A percentile compares a stretch with the other conserved stretches of the same genome.
Evolutionary conservation across 2,329 filamentous ascomycete species (phyloP).

Genomic region (Aureobasidium sp.): DNA sequence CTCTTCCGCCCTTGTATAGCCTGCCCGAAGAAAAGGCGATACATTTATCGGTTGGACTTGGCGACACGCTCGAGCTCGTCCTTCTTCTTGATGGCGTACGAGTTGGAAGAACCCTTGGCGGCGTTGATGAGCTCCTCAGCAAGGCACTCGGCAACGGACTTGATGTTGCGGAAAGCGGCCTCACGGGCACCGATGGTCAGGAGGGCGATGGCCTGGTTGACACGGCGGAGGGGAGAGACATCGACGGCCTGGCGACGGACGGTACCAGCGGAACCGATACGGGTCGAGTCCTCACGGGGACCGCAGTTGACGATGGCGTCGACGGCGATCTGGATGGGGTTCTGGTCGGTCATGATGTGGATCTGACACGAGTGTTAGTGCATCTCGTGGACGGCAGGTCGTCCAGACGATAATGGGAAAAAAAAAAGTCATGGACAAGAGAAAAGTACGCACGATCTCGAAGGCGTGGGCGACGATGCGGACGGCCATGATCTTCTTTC

Average conservation of each 20-base stretch:
- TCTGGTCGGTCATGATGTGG: conserved; percentile 99
- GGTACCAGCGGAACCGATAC: conserved; percentile 98
- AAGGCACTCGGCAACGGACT: conserved; percentile 98
- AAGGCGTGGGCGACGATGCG: conserved; percentile 98
- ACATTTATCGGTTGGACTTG: conserved; percentile 98
- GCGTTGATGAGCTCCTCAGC: conserved; percentile 99
- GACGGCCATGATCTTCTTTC: conserved; percentile 99
- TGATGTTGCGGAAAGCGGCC: conserved; percentile 99
- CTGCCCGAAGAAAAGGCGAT: conserved; percentile 12
- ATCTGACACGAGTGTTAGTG: conserved; percentile 52
- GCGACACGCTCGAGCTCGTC: conserved; percentile 99
- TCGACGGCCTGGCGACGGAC: conserved; percentile 99
- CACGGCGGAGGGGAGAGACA: conserved; percentile 97
- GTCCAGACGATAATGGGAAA: conserved; percentile 46
- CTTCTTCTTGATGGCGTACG: conserved; percentile 99
- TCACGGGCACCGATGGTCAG: conserved; percentile 98
- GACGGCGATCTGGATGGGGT: conserved; percentile 99
- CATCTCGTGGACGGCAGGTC: background rate
- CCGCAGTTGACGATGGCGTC: conserved; percentile 99
- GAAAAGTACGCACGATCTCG: conserved; percentile 75
- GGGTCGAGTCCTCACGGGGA: conserved; percentile 98
- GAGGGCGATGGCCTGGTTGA: conserved; percentile 99
- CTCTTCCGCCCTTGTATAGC: background rate
- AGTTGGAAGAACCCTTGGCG: conserved; percentile 99
- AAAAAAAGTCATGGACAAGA: too few relatives aligned